These are phyloP conservation scores for Gaeumannomyces sp. DNA, from an alignment of 2,329 filamentous ascomycete genomes.

Conservation along the genomic window DNA sequence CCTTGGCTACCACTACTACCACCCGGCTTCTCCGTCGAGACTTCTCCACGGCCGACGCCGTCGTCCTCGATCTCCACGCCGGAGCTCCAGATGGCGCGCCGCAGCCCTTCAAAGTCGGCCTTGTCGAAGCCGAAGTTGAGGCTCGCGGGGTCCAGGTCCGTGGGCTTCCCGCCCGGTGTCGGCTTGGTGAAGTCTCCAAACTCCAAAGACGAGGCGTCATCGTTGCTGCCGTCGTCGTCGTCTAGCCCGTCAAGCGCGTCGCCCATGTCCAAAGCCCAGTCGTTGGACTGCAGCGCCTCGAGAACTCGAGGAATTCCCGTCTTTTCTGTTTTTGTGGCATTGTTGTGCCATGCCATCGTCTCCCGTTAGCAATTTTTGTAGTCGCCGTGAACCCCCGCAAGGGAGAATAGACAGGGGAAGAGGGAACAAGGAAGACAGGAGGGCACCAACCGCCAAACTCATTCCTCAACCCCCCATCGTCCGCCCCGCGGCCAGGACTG, in stretches of 20 bases:
- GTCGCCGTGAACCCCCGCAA: too few species aligned
- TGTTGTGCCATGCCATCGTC: too few species aligned
- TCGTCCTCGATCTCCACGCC: constrained; percentile 22
- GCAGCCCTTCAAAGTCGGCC: constrained; percentile 46
- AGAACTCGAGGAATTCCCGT: constrained; percentile 43
- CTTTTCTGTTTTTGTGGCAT: constrained; percentile 13
- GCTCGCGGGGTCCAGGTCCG: constrained; percentile 37
- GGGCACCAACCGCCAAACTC: constrained; percentile 50
- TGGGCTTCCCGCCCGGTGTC: constrained; percentile 22
- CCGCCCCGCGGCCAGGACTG: constrained; percentile 27
- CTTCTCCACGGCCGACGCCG: too few species aligned
- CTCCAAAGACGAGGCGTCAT: constrained; percentile 27
- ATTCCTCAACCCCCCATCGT: constrained; percentile 35
- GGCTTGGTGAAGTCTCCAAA: constrained; percentile 26
- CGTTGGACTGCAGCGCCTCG: constrained; percentile 60
- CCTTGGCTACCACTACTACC: background rate
- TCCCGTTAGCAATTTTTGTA: too few species aligned
- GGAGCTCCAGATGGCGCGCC: constrained; percentile 43
- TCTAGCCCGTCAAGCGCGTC: constrained; percentile 14
- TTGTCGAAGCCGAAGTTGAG: constrained; percentile 47
- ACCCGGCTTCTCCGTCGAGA: background rate
- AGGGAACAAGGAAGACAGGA: background rate
- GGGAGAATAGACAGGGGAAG: too few species aligned
- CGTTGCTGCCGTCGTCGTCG: constrained; percentile 16
- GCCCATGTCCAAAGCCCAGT: constrained; percentile 40